Percentiles rank a stretch among this genome's conserved stretches.
These are phyloP conservation scores for Pythium dissimile DNA, from an alignment of 352 stramenopile genomes.

Conservation along the genomic window DNA sequence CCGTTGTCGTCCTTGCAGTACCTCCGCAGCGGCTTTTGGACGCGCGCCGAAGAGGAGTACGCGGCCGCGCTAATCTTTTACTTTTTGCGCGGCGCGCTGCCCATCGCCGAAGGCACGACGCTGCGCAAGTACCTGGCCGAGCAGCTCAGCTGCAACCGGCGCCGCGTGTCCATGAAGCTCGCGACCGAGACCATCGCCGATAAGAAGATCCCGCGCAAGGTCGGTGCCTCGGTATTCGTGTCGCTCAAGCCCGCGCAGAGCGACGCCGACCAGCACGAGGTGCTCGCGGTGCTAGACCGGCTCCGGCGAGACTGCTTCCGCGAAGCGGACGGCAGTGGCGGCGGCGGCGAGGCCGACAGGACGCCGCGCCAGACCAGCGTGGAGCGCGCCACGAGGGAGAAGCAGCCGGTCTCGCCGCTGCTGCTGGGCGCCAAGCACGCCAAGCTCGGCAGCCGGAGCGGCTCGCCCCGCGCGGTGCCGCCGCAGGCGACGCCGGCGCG, in stretches of 20 bases:
- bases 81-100: slow-evolving; percentile 53
- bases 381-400: neutral
- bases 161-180: slow-evolving; percentile 70
- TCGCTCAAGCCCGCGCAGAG: slow-evolving; percentile 31
- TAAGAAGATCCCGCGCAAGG: slow-evolving; percentile 59
- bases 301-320: slow-evolving; percentile 41
- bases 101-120: slow-evolving; percentile 50
- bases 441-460: neutral
- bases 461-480: neutral
- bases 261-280: slow-evolving; percentile 28
- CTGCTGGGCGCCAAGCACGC: neutral
- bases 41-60: slow-evolving; percentile 61
- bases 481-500: slow-evolving; percentile 8
- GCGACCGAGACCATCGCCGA: slow-evolving; percentile 57
- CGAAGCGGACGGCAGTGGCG: neutral
- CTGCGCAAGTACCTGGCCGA: slow-evolving; percentile 71
- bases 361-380: neutral
- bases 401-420: slow-evolving; percentile 6
- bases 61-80: slow-evolving; percentile 57
- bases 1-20: slow-evolving; percentile 10
- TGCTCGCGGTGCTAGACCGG: slow-evolving; percentile 29
- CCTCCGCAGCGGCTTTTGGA: slow-evolving; percentile 61
- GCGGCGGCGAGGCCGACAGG: neutral
- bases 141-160: slow-evolving; percentile 57
- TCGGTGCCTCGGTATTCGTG: slow-evolving; percentile 65